Evolutionary conservation across 345 rosid species (phyloP), one percentile per base, ranked within the genome.

Genomic region (Clarkia xantiana): DNA sequence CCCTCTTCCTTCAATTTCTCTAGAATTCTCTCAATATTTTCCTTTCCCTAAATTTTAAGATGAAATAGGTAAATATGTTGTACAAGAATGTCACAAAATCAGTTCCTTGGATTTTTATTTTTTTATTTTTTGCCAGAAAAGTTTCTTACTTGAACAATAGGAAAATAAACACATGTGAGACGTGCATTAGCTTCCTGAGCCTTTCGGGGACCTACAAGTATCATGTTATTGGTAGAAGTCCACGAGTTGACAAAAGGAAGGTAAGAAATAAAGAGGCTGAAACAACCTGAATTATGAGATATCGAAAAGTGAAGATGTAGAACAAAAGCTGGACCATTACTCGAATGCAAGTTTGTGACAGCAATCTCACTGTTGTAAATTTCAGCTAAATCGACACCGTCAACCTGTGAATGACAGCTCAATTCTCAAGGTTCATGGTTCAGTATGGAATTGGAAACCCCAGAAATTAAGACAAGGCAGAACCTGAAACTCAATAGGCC

Each of bases 401-500:
- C 69, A 42, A 82, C 86, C 93, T 82, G 63, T 56, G 40, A 45
- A 34, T 36, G 20, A 1, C 34, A 41, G 10, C 55, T 34, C 48
- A 46, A 22, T 40, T 29, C 54, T 16, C 47, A 44, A 15, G 47
- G 1, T 4, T 16, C 47, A 44, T 1, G 47, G 1, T 29, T 29
- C 36, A 29, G 36, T 29, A 29, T 29, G 8, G 9, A 29, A 29
- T 29, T 29, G 36, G 36, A 4, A 29, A 29, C 36, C 36, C 9
- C 36, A 29, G 36, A 29, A 29, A 29, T 29, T 0, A 9, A 4
- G 36, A 29, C 6, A 29, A 29, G 8, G 36, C 18, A 44, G 47
- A 54, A 79, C 85, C 95, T 77, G 68, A 54, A 85, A 81, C 62
- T 63, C 67, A 58, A 81, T 67, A 48, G 82, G 87, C 52, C 61